phyloP scores from a whole-genome alignment of 192 early-diverging fungal genomes.

The Obelidium mucronatum region DNA sequence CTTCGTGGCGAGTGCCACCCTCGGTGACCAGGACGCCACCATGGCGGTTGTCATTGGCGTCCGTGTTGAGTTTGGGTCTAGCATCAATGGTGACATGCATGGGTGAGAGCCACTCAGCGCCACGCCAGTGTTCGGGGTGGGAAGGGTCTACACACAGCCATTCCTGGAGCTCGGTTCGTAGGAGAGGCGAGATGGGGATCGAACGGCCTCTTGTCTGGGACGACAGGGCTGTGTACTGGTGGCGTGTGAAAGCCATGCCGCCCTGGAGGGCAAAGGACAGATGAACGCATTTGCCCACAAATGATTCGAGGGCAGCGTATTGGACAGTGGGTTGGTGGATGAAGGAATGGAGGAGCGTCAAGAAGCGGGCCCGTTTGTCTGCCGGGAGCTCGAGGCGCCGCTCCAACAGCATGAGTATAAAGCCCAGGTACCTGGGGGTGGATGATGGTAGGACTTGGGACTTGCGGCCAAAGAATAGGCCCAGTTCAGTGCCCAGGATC shows the following conservation, averaged over 20 bases:
- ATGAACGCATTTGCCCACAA: neutral
- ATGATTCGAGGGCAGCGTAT: neutral
- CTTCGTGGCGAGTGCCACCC: neutral
- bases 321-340: neutral
- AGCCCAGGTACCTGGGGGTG: neutral
- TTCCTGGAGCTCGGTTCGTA: neutral
- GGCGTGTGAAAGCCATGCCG: neutral
- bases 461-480: neutral
- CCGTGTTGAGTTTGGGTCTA: slow-evolving; percentile 8
- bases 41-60: neutral
- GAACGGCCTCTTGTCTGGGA: neutral
- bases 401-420: neutral
- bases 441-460: neutral
- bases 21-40: neutral
- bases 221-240: neutral
- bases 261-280: slow-evolving; percentile 14
- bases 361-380: neutral
- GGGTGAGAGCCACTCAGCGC: slow-evolving; percentile 19
- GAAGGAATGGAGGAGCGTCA: neutral
- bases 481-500: neutral
- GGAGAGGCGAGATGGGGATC: neutral
- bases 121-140: neutral
- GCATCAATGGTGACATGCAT: neutral
- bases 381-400: neutral
- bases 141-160: neutral